Base-by-base conservation (phyloP, 2,329 filamentous ascomycete species). In the Dactylella cylindrospora region DNA sequence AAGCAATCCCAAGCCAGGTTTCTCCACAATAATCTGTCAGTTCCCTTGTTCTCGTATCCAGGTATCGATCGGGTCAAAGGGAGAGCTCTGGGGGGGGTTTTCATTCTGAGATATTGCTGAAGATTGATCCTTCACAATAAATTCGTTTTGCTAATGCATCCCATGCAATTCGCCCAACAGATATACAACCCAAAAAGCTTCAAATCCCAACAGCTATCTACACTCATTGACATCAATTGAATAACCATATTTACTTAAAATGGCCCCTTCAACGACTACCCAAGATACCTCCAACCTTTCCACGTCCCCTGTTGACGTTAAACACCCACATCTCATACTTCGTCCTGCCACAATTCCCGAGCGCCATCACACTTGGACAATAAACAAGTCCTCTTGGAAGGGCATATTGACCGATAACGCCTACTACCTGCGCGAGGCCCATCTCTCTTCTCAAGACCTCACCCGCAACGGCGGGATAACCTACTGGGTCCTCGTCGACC, bases 401-500 rank as follows among this genome's bases (percentile, higher is more conserved):
- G 75, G 75, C 32, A 76, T 81, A 1, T 75, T 87, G 2, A 73
- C 75, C 3, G 69, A 78, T 3, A 68, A 78, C 1, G 74, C 76
- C 29, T 88, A 86, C 69, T 72, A 86, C 31, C 71, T 76, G 35
- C 79, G 84, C 36, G 84, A 85, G 70, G 70, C 71, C 12, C 78
- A 79, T 69, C 76, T 86, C 7, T 76, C 77, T 7, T 79, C 77
- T 2, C 76, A 82, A 0, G 79, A 83, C 5, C 74, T 86, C 13
- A 77, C 82, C 10, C 75, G 75, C 43, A 72, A 83, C 64, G 79
- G 79, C 31, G 82, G 83, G 31, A 74, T 85, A 62, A 78, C 77
- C 9, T 76, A 79, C 66, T 86, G 84, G 84, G 79, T 86, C 50
- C 76, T 87, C 23, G 83, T 82, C 3, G 75, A 80, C 52, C 66